A percentile compares a stretch with the other conserved stretches of the same genome.
phyloP scores from a whole-genome alignment of 2,329 filamentous ascomycete genomes.

The Penicillium brevicompactum region DNA sequence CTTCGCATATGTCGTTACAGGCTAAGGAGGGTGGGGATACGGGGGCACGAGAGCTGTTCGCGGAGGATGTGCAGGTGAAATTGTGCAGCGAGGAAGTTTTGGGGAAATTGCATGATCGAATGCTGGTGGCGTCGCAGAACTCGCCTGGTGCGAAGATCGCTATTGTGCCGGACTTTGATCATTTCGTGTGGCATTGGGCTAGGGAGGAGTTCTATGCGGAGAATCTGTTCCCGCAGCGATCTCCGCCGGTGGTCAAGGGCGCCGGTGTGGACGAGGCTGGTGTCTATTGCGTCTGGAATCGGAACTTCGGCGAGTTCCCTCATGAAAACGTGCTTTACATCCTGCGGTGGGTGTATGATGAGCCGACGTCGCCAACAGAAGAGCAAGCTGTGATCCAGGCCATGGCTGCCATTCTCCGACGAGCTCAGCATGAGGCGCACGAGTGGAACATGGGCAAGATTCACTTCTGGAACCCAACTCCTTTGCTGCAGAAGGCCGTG shows the following conservation, averaged over 20 bases:
- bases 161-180: slow-evolving; percentile 67
- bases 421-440: slow-evolving; percentile 70
- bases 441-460: slow-evolving; percentile 72
- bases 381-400: slow-evolving; percentile 54
- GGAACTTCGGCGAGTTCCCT: slow-evolving; percentile 40
- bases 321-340: slow-evolving; percentile 46
- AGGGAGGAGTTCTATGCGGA: slow-evolving; percentile 77
- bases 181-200: slow-evolving; percentile 75
- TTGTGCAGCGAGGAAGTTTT: slow-evolving; percentile 67
- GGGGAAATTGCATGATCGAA: slow-evolving; percentile 62
- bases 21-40: slow-evolving; percentile 35
- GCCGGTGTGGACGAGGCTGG: slow-evolving; percentile 59
- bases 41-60: slow-evolving; percentile 30
- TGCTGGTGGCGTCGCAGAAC: slow-evolving; percentile 53
- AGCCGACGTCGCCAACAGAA: slow-evolving; percentile 41
- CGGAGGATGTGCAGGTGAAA: slow-evolving; percentile 35
- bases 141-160: slow-evolving; percentile 60
- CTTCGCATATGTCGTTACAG: slow-evolving; percentile 69
- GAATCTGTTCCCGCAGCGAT: slow-evolving; percentile 58
- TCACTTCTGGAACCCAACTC: slow-evolving; percentile 80
- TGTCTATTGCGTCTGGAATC: slow-evolving; percentile 46
- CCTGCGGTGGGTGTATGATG: slow-evolving; percentile 45
- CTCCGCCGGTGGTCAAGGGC: slow-evolving; percentile 64
- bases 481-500: slow-evolving; percentile 50
- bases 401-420: slow-evolving; percentile 64